These are phyloP conservation scores for Ustilago trichophora DNA, from an alignment of 1,284 basidiomycete species.

Conservation along the genomic window DNA sequence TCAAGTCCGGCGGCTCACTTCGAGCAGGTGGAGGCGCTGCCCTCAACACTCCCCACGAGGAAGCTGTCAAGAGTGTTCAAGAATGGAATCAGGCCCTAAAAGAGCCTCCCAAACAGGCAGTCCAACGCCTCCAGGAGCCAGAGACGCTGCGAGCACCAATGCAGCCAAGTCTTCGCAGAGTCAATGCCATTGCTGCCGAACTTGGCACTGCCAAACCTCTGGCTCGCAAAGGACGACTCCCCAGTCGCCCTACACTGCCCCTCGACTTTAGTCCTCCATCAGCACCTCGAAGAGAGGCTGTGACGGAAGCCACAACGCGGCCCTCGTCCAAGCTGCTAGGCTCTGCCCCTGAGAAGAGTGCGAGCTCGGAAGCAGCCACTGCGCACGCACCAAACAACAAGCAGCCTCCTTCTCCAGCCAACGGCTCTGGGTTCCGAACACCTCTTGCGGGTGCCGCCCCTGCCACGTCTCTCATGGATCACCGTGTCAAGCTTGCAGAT, in stretches of 20 bases:
- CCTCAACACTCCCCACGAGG: slow-evolving; percentile 74
- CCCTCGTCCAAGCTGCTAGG: slow-evolving; percentile 10
- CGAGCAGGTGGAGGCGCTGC: slow-evolving; percentile 19
- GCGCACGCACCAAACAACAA: slow-evolving; percentile 3
- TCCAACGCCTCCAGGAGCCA: slow-evolving; percentile 19
- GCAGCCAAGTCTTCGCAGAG: slow-evolving; percentile 39
- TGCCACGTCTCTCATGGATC: slow-evolving; percentile 48
- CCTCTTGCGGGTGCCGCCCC: slow-evolving; percentile 50
- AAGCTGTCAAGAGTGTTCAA: slow-evolving; percentile 91
- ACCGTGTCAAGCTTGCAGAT: slow-evolving; percentile 62
- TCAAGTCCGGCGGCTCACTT: slow-evolving; percentile 69
- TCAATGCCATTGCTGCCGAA: slow-evolving; percentile 38
- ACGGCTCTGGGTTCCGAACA: slow-evolving; percentile 19
- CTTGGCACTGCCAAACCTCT: slow-evolving; percentile 42
- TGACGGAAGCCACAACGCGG: background rate
- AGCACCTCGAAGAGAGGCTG: slow-evolving; percentile 4
- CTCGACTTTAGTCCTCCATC: slow-evolving; percentile 41
- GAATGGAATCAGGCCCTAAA: slow-evolving; percentile 96
- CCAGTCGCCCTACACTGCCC: slow-evolving; percentile 35
- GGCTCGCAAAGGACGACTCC: slow-evolving; percentile 15
- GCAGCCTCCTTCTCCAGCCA: slow-evolving; percentile 19
- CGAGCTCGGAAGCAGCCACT: background rate
- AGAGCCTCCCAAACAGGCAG: slow-evolving; percentile 72
- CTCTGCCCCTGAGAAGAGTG: background rate
- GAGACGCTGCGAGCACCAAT: slow-evolving; percentile 37